Conservation (phyloP, 2,329 filamentous ascomycete genomes). For the Trichothecium sympodiale region DNA sequence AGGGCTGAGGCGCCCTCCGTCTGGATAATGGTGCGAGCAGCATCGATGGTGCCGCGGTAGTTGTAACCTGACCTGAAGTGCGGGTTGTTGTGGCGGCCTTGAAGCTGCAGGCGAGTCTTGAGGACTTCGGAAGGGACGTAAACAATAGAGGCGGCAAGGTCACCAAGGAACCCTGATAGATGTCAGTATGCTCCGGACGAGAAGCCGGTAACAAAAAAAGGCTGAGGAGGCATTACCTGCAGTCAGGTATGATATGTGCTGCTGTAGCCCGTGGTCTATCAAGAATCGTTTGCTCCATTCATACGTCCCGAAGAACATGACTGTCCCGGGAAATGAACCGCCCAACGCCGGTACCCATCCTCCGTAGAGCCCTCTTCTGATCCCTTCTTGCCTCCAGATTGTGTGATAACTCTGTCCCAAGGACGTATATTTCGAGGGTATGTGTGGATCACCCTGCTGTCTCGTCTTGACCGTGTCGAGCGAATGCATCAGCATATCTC, state of each 20-base stretch:
- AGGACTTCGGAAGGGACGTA: constrained; percentile 97
- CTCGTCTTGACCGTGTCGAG: constrained; percentile 97
- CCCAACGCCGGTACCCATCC: constrained; percentile 87
- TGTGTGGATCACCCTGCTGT: constrained; percentile 89
- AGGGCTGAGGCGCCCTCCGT: constrained; percentile 75
- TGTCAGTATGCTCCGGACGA: constrained; percentile 3
- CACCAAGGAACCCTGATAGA: constrained; percentile 69
- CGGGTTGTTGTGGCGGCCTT: constrained; percentile 91
- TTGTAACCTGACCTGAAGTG: constrained; percentile 93
- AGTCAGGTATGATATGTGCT: constrained; percentile 74
- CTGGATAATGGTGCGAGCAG: constrained; percentile 71
- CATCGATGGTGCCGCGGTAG: constrained; percentile 77
- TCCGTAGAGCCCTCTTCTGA: constrained; percentile 77
- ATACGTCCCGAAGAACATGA: constrained; percentile 93
- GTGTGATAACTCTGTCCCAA: constrained; percentile 85
- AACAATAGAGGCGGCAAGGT: constrained; percentile 80
- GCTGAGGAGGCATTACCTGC: constrained; percentile 46
- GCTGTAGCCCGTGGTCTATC: constrained; percentile 72
- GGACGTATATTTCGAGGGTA: constrained; percentile 86
- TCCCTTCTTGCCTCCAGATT: constrained; percentile 85
- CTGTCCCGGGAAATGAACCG: constrained; percentile 86
- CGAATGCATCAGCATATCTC: constrained; percentile 98
- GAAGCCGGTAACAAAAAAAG: no score
- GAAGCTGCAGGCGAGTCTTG: constrained; percentile 91
- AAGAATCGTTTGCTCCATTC: constrained; percentile 88